phyloP scores from a whole-genome alignment of 306 rosid genomes.

The Ammopiptanthus mongolicus region DNA sequence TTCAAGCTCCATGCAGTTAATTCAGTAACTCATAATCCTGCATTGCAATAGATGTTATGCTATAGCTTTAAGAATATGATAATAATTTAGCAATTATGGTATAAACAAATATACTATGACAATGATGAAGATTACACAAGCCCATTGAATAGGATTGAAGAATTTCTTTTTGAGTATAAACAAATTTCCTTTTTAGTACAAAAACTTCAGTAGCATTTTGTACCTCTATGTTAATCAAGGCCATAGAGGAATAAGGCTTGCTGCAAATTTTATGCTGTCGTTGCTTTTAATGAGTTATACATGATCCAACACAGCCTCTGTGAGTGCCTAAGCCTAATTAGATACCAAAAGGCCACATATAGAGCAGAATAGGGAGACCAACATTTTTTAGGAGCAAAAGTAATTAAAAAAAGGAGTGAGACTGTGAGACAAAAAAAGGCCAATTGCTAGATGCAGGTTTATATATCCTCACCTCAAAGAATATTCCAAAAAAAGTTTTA shows the following conservation, averaged over 20 bases:
- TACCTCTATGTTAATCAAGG: background rate
- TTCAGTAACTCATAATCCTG: background rate
- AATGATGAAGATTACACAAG: background rate
- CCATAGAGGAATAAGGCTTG: background rate
- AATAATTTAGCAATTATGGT: background rate
- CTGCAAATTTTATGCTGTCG: background rate
- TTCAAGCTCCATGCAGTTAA: background rate
- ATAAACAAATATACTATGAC: background rate
- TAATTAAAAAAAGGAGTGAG: background rate
- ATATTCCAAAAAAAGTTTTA: constrained; percentile 65
- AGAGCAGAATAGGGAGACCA: background rate
- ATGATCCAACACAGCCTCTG: background rate
- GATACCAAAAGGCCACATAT: background rate
- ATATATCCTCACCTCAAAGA: constrained; percentile 64
- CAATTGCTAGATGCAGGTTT: constrained; percentile 5
- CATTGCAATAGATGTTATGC: background rate
- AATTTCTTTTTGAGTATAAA: no score
- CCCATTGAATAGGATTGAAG: background rate
- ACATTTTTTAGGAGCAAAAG: background rate
- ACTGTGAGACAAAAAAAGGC: background rate
- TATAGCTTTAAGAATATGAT: background rate
- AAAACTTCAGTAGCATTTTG: background rate
- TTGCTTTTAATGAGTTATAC: background rate
- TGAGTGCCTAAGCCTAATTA: background rate
- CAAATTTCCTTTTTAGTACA: no score